phyloP scores from a whole-genome alignment of 192 early-diverging fungal genomes.

The Fimicolochytrium jonesii region DNA sequence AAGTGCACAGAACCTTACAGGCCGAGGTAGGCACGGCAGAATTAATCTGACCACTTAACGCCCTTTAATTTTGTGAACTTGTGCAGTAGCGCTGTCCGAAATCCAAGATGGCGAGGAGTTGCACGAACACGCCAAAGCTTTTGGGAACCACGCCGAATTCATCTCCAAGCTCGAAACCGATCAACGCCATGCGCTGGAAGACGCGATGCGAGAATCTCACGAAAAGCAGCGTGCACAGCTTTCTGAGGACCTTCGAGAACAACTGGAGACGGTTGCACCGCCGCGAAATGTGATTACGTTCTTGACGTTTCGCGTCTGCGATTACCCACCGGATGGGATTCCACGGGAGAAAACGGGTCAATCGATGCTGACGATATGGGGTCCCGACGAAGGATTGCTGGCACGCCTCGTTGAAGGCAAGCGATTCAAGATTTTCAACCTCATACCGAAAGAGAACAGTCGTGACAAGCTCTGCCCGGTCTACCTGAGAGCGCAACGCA shows the following conservation, averaged over 20 bases:
- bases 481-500: constrained; percentile 20
- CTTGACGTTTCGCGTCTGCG: constrained; percentile 46
- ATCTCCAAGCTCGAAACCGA: not conserved
- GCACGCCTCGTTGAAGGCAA: constrained; percentile 48
- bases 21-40: too few relatives aligned
- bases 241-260: constrained; percentile 7
- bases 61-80: too few relatives aligned
- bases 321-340: constrained; percentile 29
- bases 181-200: not conserved
- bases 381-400: constrained; percentile 34
- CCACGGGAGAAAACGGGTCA: not conserved
- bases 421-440: constrained; percentile 38
- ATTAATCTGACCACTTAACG: too few relatives aligned
- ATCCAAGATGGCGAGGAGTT: too few relatives aligned
- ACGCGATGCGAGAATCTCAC: not conserved
- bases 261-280: not conserved
- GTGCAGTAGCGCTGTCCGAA: too few relatives aligned
- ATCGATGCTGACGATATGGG: constrained; percentile 48
- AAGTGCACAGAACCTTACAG: too few relatives aligned
- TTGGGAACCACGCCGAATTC: not conserved
- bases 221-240: not conserved
- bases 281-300: constrained; percentile 36
- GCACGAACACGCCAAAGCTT: constrained; percentile 5
- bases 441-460: constrained; percentile 11
- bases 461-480: not conserved